Conservation (phyloP, 345 rosid genomes). For the Draba incana region DNA sequence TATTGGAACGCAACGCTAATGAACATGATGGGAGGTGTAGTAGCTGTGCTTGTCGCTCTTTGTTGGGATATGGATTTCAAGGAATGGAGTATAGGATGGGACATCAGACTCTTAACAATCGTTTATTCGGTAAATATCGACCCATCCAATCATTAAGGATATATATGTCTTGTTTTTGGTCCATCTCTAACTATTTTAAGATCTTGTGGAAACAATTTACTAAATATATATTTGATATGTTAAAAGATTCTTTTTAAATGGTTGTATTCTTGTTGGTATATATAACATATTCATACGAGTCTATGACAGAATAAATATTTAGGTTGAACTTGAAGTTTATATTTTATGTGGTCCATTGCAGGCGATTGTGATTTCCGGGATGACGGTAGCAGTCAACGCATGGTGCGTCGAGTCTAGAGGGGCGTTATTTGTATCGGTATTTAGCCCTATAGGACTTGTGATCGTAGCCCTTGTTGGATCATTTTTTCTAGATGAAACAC, state of each 20-base stretch:
- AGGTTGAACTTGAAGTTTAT: not conserved
- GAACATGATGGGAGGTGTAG: constrained; percentile 47
- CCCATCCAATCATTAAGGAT: not conserved
- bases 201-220: too few relatives aligned
- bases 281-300: not conserved
- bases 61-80: constrained; percentile 37
- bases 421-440: constrained; percentile 50
- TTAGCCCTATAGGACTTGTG: constrained; percentile 52
- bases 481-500: constrained; percentile 47
- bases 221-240: too few relatives aligned
- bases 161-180: not conserved
- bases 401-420: constrained; percentile 55
- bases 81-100: constrained; percentile 54
- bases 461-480: constrained; percentile 51
- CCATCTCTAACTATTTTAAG: too few relatives aligned
- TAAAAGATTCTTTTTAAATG: too few relatives aligned
- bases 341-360: constrained; percentile 8
- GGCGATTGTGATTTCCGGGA: constrained; percentile 51
- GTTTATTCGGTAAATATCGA: constrained; percentile 43
- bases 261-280: not conserved
- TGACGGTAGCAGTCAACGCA: constrained; percentile 38
- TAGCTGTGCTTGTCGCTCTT: constrained; percentile 39
- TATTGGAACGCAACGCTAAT: constrained; percentile 53
- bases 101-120: constrained; percentile 47
- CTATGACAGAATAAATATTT: not conserved